Conservation (phyloP, 2,329 filamentous ascomycete species). For the Sporothrix inflata region DNA sequence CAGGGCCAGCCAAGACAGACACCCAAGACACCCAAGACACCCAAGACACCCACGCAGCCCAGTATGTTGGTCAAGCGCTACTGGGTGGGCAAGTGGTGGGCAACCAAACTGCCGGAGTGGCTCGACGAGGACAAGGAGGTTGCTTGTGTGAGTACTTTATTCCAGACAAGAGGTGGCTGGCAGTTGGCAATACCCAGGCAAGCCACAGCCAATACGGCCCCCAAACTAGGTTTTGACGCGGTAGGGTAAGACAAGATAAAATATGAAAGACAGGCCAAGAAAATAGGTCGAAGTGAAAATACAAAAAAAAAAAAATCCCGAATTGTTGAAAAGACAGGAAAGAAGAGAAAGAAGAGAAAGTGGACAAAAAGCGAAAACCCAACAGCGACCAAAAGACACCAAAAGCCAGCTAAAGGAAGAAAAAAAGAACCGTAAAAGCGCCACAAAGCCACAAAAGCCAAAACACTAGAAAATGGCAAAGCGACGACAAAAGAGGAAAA, state of each 20-base stretch:
- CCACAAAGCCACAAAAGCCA: conserved; percentile 5
- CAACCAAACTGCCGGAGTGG: no score
- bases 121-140: no score
- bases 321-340: background rate
- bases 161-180: no score
- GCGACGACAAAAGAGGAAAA: background rate
- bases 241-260: background rate
- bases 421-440: background rate
- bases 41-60: background rate
- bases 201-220: no score
- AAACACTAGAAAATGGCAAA: background rate
- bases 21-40: background rate
- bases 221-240: background rate
- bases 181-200: no score
- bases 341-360: background rate
- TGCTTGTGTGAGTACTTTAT: no score
- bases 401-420: background rate
- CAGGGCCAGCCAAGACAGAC: background rate
- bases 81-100: no score
- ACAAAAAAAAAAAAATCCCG: no score
- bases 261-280: no score
- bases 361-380: background rate
- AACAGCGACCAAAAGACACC: background rate
- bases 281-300: no score
- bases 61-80: background rate